A percentile compares a stretch with the other conserved stretches of the same genome.
phyloP scores from a whole-genome alignment of 1,284 basidiomycete genomes.

The Marasmius fiardii region DNA sequence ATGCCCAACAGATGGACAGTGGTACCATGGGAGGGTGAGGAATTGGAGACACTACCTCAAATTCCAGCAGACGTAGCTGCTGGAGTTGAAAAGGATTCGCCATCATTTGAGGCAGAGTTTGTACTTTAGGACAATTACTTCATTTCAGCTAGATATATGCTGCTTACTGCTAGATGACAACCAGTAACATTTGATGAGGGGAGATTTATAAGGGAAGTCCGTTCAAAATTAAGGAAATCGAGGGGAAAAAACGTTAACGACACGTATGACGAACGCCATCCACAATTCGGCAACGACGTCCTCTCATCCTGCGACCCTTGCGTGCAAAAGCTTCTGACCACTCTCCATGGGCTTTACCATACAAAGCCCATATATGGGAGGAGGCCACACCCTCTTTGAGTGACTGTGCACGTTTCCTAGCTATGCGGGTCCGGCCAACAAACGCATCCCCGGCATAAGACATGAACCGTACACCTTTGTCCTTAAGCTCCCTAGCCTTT shows the following conservation, averaged over 20 bases:
- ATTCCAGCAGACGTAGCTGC: slow-evolving; percentile 8
- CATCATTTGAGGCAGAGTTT: background rate
- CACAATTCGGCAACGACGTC: background rate
- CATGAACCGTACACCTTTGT: slow-evolving; percentile 40
- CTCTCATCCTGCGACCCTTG: background rate
- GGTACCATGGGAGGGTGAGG: slow-evolving; percentile 49
- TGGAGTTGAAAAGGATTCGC: background rate
- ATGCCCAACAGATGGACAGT: slow-evolving; percentile 69
- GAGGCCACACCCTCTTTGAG: slow-evolving; percentile 35
- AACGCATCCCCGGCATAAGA: slow-evolving; percentile 37
- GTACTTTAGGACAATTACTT: background rate
- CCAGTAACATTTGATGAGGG: background rate
- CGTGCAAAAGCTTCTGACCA: slow-evolving; percentile 23
- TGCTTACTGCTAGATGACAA: background rate
- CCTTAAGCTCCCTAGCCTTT: slow-evolving; percentile 53
- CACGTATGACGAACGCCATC: background rate
- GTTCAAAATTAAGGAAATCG: background rate
- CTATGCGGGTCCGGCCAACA: slow-evolving; percentile 34
- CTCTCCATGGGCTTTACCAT: slow-evolving; percentile 33
- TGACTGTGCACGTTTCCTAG: slow-evolving; percentile 44
- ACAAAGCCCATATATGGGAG: slow-evolving; percentile 33
- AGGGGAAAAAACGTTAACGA: background rate
- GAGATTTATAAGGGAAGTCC: background rate
- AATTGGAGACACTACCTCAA: slow-evolving; percentile 47
- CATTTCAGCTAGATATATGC: background rate